phyloP scores from a whole-genome alignment of 2,329 filamentous ascomycete species.

The Fusarium tjaetaba region DNA sequence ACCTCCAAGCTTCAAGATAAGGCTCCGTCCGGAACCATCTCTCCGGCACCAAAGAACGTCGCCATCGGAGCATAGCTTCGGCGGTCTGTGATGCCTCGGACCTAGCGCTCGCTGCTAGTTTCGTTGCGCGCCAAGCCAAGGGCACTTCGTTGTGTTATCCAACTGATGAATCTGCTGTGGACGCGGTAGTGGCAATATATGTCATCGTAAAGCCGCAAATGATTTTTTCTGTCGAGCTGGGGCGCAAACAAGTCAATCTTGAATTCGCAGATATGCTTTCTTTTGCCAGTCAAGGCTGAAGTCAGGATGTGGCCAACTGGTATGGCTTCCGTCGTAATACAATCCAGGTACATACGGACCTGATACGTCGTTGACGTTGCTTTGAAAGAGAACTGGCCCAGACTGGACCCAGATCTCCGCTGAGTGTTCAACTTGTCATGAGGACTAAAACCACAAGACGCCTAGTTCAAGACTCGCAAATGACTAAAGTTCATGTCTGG shows the following conservation, averaged over 20 bases:
- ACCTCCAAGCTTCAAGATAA: not conserved
- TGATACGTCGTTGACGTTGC: not conserved
- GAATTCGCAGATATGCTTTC: not conserved
- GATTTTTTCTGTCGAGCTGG: not conserved
- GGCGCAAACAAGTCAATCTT: not conserved
- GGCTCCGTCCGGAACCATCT: not conserved
- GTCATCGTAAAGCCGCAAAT: conserved; percentile 1
- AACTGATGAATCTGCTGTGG: not conserved
- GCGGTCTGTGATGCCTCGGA: conserved; percentile 4
- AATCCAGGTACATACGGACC: not conserved
- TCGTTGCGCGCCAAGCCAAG: conserved; percentile 1
- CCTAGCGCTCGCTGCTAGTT: not conserved
- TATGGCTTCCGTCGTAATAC: not conserved
- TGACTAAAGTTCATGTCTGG: not conserved
- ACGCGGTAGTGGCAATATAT: conserved; percentile 7
- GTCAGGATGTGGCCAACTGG: not conserved
- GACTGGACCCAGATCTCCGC: not conserved
- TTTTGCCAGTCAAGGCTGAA: not conserved
- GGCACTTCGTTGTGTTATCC: conserved; percentile 1
- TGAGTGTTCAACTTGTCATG: not conserved
- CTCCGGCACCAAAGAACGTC: not conserved
- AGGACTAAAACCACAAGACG: not conserved
- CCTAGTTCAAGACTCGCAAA: not conserved
- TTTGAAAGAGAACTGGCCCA: not conserved
- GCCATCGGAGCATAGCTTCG: not conserved